Evolutionary conservation across 768 basidiomycete species (phyloP), one percentile per base, ranked within the genome.

Genomic region (Tylopilus felleus): DNA sequence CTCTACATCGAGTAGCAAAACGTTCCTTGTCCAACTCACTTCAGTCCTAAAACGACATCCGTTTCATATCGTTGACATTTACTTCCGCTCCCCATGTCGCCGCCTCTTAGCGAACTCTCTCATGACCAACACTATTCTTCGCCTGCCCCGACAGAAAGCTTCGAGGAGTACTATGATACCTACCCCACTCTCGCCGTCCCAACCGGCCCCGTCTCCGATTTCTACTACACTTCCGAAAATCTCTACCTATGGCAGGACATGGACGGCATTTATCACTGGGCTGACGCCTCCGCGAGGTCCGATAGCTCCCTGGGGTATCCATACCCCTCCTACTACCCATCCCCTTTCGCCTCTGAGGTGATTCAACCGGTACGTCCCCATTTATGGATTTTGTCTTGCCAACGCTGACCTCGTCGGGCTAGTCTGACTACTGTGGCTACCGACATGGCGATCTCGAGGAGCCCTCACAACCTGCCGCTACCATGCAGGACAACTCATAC

Each of bases 211-310:
- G 40, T 28, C 33, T 47, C 64, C 8, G 65, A 69, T 56, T 60
- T 59, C 56, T 64, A 58, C 56, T 64, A 67, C 39, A 55, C 65
- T 0, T 57, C 67, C 19, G 67, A 61, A 59, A 71, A 67, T 52
- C 55, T 66, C 7, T 64, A 58, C 58, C 40, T 69, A 48, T 67
- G 58, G 56, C 67, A 69, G 46, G 67, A 66, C 56, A 33, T 46
- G 39, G 60, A 64, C 38, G 65, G 67, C 51, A 49, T 51, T 47
- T 71, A 71, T 54, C 59, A 54, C 46, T 71, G 60, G 67, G 52
- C 58, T 21, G 65, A 66, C 60, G 67, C 64, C 31, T 40, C 66
- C 39, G 50, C 53, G 43, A 60, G 67, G 62, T 55, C 69, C 47
- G 67, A 67, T 54, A n/a, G 48, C 45, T 60, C 56, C 58, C 42